Conservation (phyloP, 768 basidiomycete species). For the Lepiota brunneoincarnata region DNA sequence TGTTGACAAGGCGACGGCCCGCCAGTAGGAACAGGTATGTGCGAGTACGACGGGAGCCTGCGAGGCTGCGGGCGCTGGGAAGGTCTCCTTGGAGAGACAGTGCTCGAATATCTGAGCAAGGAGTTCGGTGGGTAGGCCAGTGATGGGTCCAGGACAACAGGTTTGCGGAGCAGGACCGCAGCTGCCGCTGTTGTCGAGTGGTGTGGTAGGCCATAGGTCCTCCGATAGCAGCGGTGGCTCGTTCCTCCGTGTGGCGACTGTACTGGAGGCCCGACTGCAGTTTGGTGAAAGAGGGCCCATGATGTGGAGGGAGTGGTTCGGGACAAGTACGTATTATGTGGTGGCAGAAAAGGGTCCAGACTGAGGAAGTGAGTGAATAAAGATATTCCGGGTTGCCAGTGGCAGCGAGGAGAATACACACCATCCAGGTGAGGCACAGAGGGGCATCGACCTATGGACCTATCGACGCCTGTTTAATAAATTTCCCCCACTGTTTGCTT, state of each 20-base stretch:
- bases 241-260: neutral
- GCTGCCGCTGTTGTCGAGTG: neutral
- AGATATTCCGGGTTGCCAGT: neutral
- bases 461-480: slow-evolving; percentile 6
- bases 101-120: slow-evolving; percentile 26
- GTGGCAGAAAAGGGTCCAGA: neutral
- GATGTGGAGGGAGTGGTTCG: neutral
- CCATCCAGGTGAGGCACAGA: slow-evolving; percentile 5
- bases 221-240: neutral
- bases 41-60: slow-evolving; percentile 27
- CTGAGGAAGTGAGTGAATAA: neutral
- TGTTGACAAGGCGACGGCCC: slow-evolving; percentile 22
- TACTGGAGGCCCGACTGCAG: neutral
- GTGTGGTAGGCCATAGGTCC: neutral
- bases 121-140: slow-evolving; percentile 28
- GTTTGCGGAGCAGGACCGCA: neutral
- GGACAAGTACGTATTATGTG: neutral
- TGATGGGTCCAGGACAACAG: slow-evolving; percentile 12
- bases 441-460: neutral
- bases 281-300: slow-evolving; percentile 1
- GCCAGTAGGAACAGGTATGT: slow-evolving; percentile 26
- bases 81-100: slow-evolving; percentile 24
- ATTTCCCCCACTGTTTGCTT: slow-evolving; percentile 8
- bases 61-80: slow-evolving; percentile 21
- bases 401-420: slow-evolving; percentile 1